Evolutionary conservation across 2,329 filamentous ascomycete genomes (phyloP).

Genomic region (Apiospora malaysiana): DNA sequence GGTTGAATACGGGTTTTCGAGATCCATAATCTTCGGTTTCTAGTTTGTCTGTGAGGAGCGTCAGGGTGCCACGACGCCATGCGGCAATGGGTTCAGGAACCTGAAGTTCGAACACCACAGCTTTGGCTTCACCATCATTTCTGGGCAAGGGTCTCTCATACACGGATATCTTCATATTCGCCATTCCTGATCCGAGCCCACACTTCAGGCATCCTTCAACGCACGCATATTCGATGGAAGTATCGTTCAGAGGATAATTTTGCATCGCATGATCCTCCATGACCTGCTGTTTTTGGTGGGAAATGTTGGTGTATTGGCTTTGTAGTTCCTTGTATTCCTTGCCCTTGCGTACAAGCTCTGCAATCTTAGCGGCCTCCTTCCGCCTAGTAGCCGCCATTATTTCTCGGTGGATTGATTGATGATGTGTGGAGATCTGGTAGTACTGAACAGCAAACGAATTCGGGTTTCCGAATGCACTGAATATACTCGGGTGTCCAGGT

Average conservation of each 20-base stretch:
- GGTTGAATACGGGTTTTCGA: background rate
- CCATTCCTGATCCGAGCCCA: background rate
- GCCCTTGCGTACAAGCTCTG: background rate
- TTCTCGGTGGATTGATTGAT: slow-evolving; percentile 8
- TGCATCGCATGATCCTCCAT: background rate
- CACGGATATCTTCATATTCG: slow-evolving; percentile 11
- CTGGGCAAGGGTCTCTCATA: slow-evolving; percentile 22
- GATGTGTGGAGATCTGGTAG: background rate
- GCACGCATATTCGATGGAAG: background rate
- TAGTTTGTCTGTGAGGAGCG: slow-evolving; percentile 12
- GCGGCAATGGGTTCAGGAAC: slow-evolving; percentile 10
- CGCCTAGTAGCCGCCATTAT: background rate
- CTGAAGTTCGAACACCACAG: slow-evolving; percentile 24
- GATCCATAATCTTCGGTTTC: background rate
- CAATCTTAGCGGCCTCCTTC: background rate
- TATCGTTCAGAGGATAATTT: background rate
- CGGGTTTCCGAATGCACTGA: slow-evolving; percentile 4
- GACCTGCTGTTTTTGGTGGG: background rate
- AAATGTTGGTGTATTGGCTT: background rate
- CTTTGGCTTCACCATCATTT: background rate
- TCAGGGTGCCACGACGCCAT: slow-evolving; percentile 22
- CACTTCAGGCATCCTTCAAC: slow-evolving; percentile 17
- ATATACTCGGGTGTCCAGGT: background rate
- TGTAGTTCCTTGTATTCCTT: background rate
- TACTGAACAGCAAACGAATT: slow-evolving; percentile 22